phyloP scores from a whole-genome alignment of 2,329 filamentous ascomycete genomes.

The Ciborinia camelliae region DNA sequence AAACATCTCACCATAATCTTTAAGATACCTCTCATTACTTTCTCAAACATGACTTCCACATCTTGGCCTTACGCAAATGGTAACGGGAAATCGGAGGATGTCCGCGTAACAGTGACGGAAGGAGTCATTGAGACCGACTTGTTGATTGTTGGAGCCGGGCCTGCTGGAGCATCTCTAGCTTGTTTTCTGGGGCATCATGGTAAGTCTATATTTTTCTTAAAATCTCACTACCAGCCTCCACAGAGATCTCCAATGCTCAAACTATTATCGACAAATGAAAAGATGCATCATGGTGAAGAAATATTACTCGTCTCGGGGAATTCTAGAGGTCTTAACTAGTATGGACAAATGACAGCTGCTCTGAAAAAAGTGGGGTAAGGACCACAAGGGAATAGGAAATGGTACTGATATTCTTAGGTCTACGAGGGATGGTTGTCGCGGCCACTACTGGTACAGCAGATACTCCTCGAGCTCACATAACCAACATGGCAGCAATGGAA shows the following conservation, averaged over 20 bases:
- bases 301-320: background rate
- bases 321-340: background rate
- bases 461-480: constrained; percentile 59
- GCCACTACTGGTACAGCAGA: constrained; percentile 49
- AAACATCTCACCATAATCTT: background rate
- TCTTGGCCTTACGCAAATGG: constrained; percentile 12
- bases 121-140: constrained; percentile 42
- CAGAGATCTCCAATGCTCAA: background rate
- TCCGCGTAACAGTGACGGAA: background rate
- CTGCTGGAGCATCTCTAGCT: constrained; percentile 52
- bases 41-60: background rate
- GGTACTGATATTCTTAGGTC: constrained; percentile 35
- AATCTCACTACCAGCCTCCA: background rate
- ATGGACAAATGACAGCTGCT: background rate
- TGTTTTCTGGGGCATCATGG: constrained; percentile 51
- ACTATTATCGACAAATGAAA: too few species aligned
- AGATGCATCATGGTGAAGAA: too few species aligned
- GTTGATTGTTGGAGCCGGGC: constrained; percentile 51
- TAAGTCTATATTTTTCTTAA: constrained; percentile 24
- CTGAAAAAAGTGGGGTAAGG: background rate
- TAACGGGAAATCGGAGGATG: background rate
- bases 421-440: constrained; percentile 53
- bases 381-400: too few species aligned
- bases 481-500: constrained; percentile 55
- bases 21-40: background rate